Base-by-base conservation (phyloP, 192 early-diverging fungal species). In the Coemansia reversa region DNA sequence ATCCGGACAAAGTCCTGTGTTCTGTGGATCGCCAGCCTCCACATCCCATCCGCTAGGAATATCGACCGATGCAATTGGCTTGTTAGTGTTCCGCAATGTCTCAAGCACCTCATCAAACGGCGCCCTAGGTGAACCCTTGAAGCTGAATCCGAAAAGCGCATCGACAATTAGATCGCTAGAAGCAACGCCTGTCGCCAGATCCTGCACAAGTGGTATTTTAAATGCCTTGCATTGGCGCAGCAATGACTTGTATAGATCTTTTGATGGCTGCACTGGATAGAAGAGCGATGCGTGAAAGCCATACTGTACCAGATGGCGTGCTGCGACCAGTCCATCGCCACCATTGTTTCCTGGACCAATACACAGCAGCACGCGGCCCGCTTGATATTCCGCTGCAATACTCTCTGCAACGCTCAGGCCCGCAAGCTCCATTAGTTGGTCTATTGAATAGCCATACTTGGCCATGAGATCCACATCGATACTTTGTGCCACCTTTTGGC, bases 1-100 rank as follows among this genome's bases (percentile, higher is more conserved):
- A 22, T 85, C 82, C 11, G 94, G 95, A n/a, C 84, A 73, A 39
- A 94, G 81, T 2, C 84, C 86, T 1, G 39, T 53, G 60, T 49
- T 23, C 51, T 59, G 27, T 18, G 30, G 14, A 25, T 58, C 82
- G 76, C 95, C 96, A 60, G 85, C 59, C 54, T 93, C 93, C 0
- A 98, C 95, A 69, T 97, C 87, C 95, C 95, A 98, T 12, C 92
- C 94, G 16, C 90, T 92, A 12, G 97, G 97, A 63, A 98, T 90
- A 67, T 98, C 97, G 30, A 98, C 92, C 23, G 88, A 83, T 8
- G 86, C 82, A 57, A 93, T 82, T 0, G 88, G 86, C 14, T 65
- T 62, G 33, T 65, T 49, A 18, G 47, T 42, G 52, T 6, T 53
- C 19, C 60, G 57, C 24, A 75, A 50, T 12, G 22, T 33, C 6